Evolutionary conservation across 2,329 filamentous ascomycete species (phyloP).

Genomic region (Colletotrichum paranaense): DNA sequence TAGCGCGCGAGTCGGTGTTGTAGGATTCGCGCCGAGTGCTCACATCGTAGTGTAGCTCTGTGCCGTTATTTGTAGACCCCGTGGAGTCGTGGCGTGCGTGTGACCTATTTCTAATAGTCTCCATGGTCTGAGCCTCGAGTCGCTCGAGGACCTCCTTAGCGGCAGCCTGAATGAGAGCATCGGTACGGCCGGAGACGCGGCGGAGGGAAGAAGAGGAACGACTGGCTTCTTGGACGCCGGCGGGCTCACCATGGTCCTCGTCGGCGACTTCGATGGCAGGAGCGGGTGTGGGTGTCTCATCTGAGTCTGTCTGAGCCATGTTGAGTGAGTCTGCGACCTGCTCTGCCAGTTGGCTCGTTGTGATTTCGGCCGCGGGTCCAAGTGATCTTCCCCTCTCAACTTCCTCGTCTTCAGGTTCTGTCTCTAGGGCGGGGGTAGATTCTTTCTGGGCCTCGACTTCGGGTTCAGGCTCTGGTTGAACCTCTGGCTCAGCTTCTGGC

Average conservation of each 20-base stretch:
- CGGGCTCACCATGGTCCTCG: neutral
- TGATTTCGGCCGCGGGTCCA: slow-evolving; percentile 1
- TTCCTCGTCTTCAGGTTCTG: neutral
- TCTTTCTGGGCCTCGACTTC: neutral
- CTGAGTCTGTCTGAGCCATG: neutral
- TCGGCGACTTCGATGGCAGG: neutral
- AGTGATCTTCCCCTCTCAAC: neutral
- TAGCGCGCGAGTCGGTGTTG: slow-evolving; percentile 20
- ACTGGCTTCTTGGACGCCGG: slow-evolving; percentile 14
- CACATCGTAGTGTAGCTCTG: slow-evolving; percentile 42
- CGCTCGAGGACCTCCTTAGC: slow-evolving; percentile 62
- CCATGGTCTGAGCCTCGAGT: slow-evolving; percentile 51
- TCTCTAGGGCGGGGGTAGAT: neutral
- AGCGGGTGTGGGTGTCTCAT: neutral
- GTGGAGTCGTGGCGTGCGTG: slow-evolving; percentile 19
- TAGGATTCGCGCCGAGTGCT: slow-evolving; percentile 23
- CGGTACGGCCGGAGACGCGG: slow-evolving; percentile 57
- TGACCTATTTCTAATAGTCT: slow-evolving; percentile 40
- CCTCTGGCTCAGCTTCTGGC: neutral
- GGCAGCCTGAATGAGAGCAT: slow-evolving; percentile 65
- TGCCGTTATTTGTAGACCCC: slow-evolving; percentile 42
- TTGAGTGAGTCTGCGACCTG: slow-evolving; percentile 7
- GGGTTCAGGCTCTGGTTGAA: neutral
- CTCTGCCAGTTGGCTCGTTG: neutral
- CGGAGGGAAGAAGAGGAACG: slow-evolving; percentile 42